Conservation (phyloP, 225 moss, liverwort and hornwort genomes). For the Pseudisothecium myosuroides region DNA sequence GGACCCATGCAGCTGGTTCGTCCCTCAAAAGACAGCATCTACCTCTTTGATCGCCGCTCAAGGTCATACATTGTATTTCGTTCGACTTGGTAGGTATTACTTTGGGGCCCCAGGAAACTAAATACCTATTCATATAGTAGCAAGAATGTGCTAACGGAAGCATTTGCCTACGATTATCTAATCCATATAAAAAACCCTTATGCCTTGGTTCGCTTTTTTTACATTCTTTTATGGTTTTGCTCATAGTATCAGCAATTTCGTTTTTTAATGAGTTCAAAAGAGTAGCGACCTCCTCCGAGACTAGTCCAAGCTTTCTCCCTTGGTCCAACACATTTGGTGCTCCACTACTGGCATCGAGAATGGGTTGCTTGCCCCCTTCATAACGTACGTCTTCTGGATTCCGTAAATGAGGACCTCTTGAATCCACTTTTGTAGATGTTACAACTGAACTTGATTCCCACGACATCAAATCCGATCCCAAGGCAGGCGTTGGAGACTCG, state of each 20-base stretch:
- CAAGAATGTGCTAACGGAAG: constrained; percentile 48
- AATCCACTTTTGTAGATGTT: not conserved
- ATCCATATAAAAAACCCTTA: not conserved
- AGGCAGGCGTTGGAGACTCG: constrained; percentile 54
- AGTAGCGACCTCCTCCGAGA: constrained; percentile 36
- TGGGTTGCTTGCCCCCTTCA: not conserved
- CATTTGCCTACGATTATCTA: not conserved
- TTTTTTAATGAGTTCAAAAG: constrained; percentile 31
- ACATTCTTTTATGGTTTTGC: constrained; percentile 13
- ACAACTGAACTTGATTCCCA: constrained; percentile 11
- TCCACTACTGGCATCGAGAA: constrained; percentile 21
- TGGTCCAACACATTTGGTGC: constrained; percentile 31
- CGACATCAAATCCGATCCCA: constrained; percentile 11
- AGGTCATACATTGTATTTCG: constrained; percentile 5
- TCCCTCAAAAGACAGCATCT: constrained; percentile 53
- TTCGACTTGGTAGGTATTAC: not conserved
- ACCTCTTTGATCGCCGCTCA: constrained; percentile 25
- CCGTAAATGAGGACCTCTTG: not conserved
- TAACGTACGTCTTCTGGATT: not conserved
- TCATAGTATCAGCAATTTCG: constrained; percentile 52
- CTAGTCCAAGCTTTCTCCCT: constrained; percentile 50
- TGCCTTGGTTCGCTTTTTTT: not conserved
- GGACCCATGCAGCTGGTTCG: constrained; percentile 33
- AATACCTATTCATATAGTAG: constrained; percentile 63
- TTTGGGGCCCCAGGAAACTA: constrained; percentile 42